Evolutionary conservation across 176 grass and related monocot species (phyloP), one percentile per base, ranked within the genome.

Genomic region (Areca catechu): DNA sequence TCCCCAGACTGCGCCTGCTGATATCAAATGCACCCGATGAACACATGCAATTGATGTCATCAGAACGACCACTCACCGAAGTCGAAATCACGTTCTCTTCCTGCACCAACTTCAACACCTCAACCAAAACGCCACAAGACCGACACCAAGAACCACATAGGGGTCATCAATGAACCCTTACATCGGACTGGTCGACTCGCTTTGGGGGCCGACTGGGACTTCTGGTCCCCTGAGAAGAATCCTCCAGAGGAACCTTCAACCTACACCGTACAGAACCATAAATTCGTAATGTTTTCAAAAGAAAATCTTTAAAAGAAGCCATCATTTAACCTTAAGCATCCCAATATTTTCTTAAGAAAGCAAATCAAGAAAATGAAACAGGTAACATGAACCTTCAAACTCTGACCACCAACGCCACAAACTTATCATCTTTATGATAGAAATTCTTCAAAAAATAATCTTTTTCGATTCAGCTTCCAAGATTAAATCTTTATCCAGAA

Each of bases 211-310:
- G 69, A 47, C 75, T 62, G 19, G 93, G 87, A 76, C 93, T 98
- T 51, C 93, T 69, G 17, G 78, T 61, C 20, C 60, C 87, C 77
- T 92, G 87, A 65, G 88, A 82, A 24, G 71, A 59, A 71, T 92
- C 84, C 16, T 77, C 76, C 15, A 91, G 63, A 75, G 92, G 93
- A 58, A 82, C 74, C 76, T 92, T 98, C 63, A 98, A 77, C 59
- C 93, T 98, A 77, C 17, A 69, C 22, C 22, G 66, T 47, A 54
- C 19, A 58, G 10, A 3, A 21, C 29, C 49, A 62, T 72, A 19
- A 58, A 72, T 24, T 21, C 5, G 15, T 34, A 15, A 60, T 37
- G 20, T 17, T 49, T 34, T 28, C 21, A 50, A 61, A 56, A 71
- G 16, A 15, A 61, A 37, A 71, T 21, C 0, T 5, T 54, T 53